Evolutionary conservation across 2,329 filamentous ascomycete species (phyloP).

Genomic region (Chaetomium sp.): DNA sequence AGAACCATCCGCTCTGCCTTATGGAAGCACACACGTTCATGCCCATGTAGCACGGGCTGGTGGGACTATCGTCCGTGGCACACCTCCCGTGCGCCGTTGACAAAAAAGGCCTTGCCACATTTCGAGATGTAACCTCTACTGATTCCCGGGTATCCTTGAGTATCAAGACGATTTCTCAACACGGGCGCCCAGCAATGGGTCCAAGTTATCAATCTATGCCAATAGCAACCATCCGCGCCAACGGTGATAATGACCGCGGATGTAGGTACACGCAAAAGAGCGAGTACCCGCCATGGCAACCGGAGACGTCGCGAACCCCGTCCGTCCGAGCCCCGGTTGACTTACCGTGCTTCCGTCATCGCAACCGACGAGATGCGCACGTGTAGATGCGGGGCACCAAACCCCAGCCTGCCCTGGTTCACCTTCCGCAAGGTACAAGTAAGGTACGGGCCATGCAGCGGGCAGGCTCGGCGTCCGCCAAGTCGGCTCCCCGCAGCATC

Average conservation of each 20-base stretch:
- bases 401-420: background rate
- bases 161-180: constrained; percentile 59
- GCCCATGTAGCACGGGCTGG: background rate
- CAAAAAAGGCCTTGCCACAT: background rate
- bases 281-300: constrained; percentile 31
- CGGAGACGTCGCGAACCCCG: background rate
- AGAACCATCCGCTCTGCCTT: background rate
- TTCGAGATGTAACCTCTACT: constrained; percentile 57
- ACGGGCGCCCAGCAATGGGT: constrained; percentile 61
- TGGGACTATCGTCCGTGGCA: background rate
- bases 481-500: constrained; percentile 29
- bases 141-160: constrained; percentile 58
- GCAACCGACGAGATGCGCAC: background rate
- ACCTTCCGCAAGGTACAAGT: constrained; percentile 13
- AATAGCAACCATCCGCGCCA: constrained; percentile 55
- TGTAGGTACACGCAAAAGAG: constrained; percentile 46
- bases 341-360: background rate
- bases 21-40: background rate
- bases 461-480: constrained; percentile 20
- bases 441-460: constrained; percentile 16
- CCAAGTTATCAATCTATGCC: constrained; percentile 49
- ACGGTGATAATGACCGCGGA: constrained; percentile 47
- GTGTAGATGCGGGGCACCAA: constrained; percentile 1
- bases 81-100: too few relatives aligned
- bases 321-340: background rate